These are phyloP conservation scores for Globisporangium apiculatum DNA, from an alignment of 352 stramenopile genomes.

Conservation along the genomic window DNA sequence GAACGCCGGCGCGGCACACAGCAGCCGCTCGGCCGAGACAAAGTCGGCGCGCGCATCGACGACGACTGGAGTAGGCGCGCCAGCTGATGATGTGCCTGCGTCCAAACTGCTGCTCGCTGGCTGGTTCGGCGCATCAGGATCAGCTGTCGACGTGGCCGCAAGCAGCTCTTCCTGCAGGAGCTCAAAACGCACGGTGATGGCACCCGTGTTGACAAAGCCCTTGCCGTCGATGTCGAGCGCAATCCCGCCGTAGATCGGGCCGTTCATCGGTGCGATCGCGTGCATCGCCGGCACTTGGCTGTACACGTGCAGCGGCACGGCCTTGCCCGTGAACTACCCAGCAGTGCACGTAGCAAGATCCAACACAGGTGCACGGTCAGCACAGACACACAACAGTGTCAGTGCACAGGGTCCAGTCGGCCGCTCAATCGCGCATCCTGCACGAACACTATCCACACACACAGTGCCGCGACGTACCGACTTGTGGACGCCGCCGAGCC, in stretches of 20 bases:
- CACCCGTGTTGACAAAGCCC: constrained; percentile 55
- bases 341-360: not conserved
- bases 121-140: too few relatives aligned
- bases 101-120: not conserved
- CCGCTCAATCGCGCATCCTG: too few relatives aligned
- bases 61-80: not conserved
- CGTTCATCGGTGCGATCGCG: constrained; percentile 53
- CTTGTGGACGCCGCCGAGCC: constrained; percentile 48
- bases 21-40: constrained; percentile 34
- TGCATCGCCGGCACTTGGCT: constrained; percentile 27
- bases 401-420: not conserved
- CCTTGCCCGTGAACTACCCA: constrained; percentile 44
- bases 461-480: constrained; percentile 17
- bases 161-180: constrained; percentile 19
- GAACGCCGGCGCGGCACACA: constrained; percentile 44
- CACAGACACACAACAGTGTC: not conserved
- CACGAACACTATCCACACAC: too few relatives aligned
- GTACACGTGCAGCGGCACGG: constrained; percentile 51
- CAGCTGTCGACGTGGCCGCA: not conserved
- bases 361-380: too few relatives aligned
- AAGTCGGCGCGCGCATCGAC: constrained; percentile 25
- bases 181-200: constrained; percentile 58
- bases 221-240: constrained; percentile 47
- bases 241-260: constrained; percentile 69
- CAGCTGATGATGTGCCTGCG: not conserved